These are phyloP conservation scores for Gamsiella multidivaricata DNA, from an alignment of 192 early-diverging fungal genomes.

Conservation along the genomic window DNA sequence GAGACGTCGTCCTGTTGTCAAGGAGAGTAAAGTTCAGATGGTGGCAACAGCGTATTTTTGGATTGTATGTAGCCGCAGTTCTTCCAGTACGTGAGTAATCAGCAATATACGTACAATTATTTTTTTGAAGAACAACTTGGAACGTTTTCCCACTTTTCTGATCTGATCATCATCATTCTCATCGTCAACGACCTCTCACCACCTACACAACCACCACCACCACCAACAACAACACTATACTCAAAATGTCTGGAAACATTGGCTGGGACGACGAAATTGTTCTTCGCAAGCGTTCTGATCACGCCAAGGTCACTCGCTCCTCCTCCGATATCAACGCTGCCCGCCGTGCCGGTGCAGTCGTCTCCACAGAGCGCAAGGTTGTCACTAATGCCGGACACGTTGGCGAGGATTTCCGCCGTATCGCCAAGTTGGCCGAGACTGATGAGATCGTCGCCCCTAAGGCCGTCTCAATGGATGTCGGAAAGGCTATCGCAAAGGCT, in stretches of 20 bases:
- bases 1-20: no score
- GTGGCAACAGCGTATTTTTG: no score
- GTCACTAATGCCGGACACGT: conserved; percentile 70
- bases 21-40: no score
- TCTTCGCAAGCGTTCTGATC: conserved; percentile 79
- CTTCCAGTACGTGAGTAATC: not conserved
- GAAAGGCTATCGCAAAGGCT: conserved; percentile 86
- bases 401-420: conserved; percentile 75
- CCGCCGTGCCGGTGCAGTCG: conserved; percentile 73
- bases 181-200: not conserved
- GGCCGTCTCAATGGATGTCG: conserved; percentile 76
- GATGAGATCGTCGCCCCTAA: conserved; percentile 82
- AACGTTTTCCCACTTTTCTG: conserved; percentile 4
- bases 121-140: conserved; percentile 5
- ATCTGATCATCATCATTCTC: conserved; percentile 4
- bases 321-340: conserved; percentile 80
- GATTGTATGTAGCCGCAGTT: no score
- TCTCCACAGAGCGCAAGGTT: conserved; percentile 82
- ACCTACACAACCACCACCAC: conserved; percentile 3
- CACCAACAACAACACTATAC: conserved; percentile 8
- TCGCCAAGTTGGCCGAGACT: conserved; percentile 89
- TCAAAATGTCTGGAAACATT: conserved; percentile 53
- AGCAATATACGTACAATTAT: not conserved
- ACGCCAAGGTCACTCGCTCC: conserved; percentile 69
- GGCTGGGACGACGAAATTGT: conserved; percentile 83